phyloP scores from a whole-genome alignment of 2,329 filamentous ascomycete genomes.

The Hymenoscyphus fraxineus region DNA sequence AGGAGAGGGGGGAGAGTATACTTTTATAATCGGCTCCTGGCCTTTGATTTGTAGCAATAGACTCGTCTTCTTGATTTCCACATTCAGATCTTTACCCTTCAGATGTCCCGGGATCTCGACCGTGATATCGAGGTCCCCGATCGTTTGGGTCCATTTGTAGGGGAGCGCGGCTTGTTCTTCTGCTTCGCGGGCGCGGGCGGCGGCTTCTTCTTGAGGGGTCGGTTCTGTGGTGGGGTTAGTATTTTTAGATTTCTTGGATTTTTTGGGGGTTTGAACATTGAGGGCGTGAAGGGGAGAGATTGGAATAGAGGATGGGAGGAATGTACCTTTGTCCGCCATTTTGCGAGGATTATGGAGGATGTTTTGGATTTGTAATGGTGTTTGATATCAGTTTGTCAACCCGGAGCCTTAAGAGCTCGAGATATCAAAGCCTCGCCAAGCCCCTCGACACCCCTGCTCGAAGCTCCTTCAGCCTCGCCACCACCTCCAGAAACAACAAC shows the following conservation, averaged over 20 bases:
- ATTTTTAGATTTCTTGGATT: background rate
- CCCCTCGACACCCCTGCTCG: background rate
- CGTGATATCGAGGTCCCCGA: slow-evolving; percentile 79
- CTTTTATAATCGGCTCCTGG: slow-evolving; percentile 77
- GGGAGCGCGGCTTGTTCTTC: slow-evolving; percentile 87
- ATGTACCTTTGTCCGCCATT: slow-evolving; percentile 12
- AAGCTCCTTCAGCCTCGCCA: slow-evolving; percentile 4
- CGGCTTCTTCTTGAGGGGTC: slow-evolving; percentile 51
- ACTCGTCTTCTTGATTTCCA: slow-evolving; percentile 75
- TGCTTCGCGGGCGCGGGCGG: slow-evolving; percentile 65
- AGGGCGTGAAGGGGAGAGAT: background rate
- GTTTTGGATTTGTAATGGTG: background rate
- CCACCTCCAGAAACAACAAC: slow-evolving; percentile 11
- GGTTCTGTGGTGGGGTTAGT: slow-evolving; percentile 23
- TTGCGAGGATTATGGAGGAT: background rate
- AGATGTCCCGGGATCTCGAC: slow-evolving; percentile 76
- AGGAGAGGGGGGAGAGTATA: slow-evolving; percentile 39
- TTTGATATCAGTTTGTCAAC: background rate
- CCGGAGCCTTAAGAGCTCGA: background rate
- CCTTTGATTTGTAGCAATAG: slow-evolving; percentile 84
- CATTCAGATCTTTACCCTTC: slow-evolving; percentile 77
- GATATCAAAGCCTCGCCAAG: slow-evolving; percentile 10
- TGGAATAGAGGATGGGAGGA: background rate
- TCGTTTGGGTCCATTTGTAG: slow-evolving; percentile 96
- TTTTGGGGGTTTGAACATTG: background rate